Conservation (phyloP, 2,329 filamentous ascomycete species). For the Gremmenia infestans region DNA sequence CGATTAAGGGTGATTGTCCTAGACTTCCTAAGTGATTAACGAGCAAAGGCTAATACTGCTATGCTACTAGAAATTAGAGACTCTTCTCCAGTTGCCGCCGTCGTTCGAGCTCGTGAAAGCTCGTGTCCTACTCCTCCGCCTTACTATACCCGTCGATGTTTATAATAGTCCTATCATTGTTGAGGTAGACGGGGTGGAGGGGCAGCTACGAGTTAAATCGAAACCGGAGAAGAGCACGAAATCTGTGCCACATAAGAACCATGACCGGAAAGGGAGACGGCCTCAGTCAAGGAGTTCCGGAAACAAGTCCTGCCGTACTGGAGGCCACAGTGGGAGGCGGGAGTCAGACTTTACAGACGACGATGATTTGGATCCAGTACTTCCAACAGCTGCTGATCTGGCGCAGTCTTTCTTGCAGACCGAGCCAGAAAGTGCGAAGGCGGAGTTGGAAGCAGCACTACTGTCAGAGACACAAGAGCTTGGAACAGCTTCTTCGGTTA, state of each 20-base stretch:
- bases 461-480: slow-evolving; percentile 58
- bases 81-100: slow-evolving; percentile 67
- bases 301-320: background rate
- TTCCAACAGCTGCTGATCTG: slow-evolving; percentile 68
- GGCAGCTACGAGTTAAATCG: slow-evolving; percentile 55
- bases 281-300: slow-evolving; percentile 18
- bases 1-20: slow-evolving; percentile 60
- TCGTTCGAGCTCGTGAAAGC: slow-evolving; percentile 69
- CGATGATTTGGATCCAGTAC: slow-evolving; percentile 31
- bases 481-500: slow-evolving; percentile 53
- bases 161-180: slow-evolving; percentile 78
- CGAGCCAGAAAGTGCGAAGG: slow-evolving; percentile 60
- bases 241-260: slow-evolving; percentile 33
- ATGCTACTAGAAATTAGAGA: slow-evolving; percentile 66
- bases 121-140: slow-evolving; percentile 67
- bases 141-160: slow-evolving; percentile 84
- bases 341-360: slow-evolving; percentile 12
- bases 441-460: slow-evolving; percentile 64
- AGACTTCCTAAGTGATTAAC: background rate
- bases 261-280: slow-evolving; percentile 29
- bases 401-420: slow-evolving; percentile 75
- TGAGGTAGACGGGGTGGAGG: slow-evolving; percentile 75
- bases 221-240: slow-evolving; percentile 18
- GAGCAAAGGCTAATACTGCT: slow-evolving; percentile 16
- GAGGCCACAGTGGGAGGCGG: slow-evolving; percentile 4